A percentile compares a stretch with the other conserved stretches of the same genome.
Conservation (phyloP, 192 early-diverging fungal species). For the Thoreauomyces humboldtii region DNA sequence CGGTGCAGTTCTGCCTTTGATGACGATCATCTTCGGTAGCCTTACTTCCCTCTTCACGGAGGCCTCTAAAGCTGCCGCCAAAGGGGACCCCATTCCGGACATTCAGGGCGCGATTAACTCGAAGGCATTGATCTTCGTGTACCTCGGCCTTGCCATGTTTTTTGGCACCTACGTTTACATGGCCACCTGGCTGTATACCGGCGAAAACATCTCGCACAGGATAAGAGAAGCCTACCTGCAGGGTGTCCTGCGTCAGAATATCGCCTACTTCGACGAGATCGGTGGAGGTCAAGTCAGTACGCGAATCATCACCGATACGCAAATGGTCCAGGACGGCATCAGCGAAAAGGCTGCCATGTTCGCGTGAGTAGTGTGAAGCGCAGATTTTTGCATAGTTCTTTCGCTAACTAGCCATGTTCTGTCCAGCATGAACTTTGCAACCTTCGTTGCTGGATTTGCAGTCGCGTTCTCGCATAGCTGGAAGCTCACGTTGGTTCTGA, state of each 20-base stretch:
- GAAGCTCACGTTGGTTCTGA: constrained; percentile 78
- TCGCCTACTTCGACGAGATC: constrained; percentile 81
- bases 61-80: too few species aligned
- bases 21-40: constrained; percentile 42
- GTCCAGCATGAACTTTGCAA: constrained; percentile 55
- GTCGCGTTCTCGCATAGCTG: constrained; percentile 71
- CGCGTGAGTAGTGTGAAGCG: too few species aligned
- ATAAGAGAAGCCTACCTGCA: constrained; percentile 73
- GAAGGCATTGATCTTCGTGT: constrained; percentile 48
- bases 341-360: constrained; percentile 79
- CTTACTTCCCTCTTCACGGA: constrained; percentile 43
- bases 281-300: constrained; percentile 87
- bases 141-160: constrained; percentile 58
- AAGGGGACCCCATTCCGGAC: too few species aligned
- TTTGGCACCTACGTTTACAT: constrained; percentile 59
- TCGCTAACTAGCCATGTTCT: too few species aligned
- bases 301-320: constrained; percentile 81
- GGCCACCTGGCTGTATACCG: constrained; percentile 50
- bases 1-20: constrained; percentile 31
- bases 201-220: constrained; percentile 62
- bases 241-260: constrained; percentile 80
- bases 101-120: constrained; percentile 13
- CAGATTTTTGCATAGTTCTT: too few species aligned
- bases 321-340: constrained; percentile 84
- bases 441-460: constrained; percentile 72